A percentile compares a stretch with the other conserved stretches of the same genome.
Conservation (phyloP, 2,329 filamentous ascomycete species). For the Fusarium udum region DNA sequence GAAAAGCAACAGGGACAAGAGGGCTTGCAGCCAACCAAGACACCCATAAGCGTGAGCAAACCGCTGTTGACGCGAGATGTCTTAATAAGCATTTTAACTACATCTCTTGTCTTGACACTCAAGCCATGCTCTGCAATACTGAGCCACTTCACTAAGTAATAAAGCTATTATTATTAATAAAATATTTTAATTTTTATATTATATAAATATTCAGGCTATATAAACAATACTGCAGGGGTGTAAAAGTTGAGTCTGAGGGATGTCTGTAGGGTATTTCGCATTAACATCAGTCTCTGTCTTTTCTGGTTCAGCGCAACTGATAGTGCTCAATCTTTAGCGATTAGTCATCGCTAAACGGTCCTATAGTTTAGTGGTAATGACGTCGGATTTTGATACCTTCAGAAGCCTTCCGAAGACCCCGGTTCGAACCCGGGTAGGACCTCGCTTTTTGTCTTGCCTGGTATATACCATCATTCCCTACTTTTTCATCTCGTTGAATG, state of each 20-base stretch:
- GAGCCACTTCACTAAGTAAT: rapidly evolving
- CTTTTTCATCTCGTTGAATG: too few species aligned
- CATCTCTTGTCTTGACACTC: rapidly evolving
- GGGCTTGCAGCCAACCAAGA: background rate
- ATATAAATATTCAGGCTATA: rapidly evolving
- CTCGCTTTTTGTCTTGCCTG: background rate
- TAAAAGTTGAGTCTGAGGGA: rapidly evolving
- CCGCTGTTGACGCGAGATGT: background rate
- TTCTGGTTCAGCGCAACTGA: rapidly evolving
- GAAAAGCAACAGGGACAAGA: background rate
- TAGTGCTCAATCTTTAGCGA: rapidly evolving
- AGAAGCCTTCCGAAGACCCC: conserved; percentile 22
- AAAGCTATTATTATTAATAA: background rate
- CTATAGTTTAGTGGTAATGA: conserved; percentile 34
- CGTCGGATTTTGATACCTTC: conserved; percentile 24
- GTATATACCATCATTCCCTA: background rate
- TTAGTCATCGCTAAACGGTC: conserved; percentile 18
- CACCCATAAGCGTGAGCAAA: too few species aligned
- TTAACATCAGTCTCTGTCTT: rapidly evolving
- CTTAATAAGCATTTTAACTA: background rate
- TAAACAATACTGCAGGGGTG: rapidly evolving
- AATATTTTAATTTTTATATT: background rate
- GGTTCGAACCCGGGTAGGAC: conserved; percentile 34
- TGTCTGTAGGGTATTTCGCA: background rate
- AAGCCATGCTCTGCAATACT: rapidly evolving